Evolutionary conservation across 148 eudicot species (phyloP).

Genomic region (Fagopyrum esculentum): DNA sequence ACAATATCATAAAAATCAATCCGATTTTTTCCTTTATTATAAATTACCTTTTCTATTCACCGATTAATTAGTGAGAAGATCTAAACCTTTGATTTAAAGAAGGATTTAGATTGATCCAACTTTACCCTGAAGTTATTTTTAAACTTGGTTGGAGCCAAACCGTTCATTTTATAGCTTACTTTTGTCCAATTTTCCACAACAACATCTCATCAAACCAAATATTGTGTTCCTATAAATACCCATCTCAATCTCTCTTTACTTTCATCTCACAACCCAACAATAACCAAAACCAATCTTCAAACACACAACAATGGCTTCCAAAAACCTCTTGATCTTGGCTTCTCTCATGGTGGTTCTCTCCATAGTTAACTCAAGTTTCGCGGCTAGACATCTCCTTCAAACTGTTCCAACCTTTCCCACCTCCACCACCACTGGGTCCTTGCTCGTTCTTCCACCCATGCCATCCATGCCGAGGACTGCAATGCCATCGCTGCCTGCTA

Average conservation of each 20-base stretch:
- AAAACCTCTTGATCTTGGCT: conserved; percentile 4
- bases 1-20: too few relatives aligned
- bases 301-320: not conserved
- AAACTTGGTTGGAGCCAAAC: not conserved
- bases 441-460: not conserved
- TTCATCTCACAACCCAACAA: not conserved
- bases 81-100: too few relatives aligned
- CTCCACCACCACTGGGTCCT: not conserved
- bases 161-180: not conserved
- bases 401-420: conserved; percentile 7
- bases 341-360: conserved; percentile 10
- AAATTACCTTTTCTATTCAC: too few relatives aligned
- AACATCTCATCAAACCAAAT: conserved; percentile 7
- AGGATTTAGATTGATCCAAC: too few relatives aligned
- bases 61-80: too few relatives aligned
- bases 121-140: too few relatives aligned
- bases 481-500: not conserved
- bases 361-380: not conserved
- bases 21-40: not conserved
- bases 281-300: not conserved
- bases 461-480: not conserved
- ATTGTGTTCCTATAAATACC: not conserved
- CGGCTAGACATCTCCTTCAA: conserved; percentile 12
- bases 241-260: not conserved
- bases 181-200: not conserved